A percentile compares a stretch with the other conserved stretches of the same genome.
These are phyloP conservation scores for Paxillus involutus DNA, from an alignment of 768 basidiomycete species.

Conservation along the genomic window DNA sequence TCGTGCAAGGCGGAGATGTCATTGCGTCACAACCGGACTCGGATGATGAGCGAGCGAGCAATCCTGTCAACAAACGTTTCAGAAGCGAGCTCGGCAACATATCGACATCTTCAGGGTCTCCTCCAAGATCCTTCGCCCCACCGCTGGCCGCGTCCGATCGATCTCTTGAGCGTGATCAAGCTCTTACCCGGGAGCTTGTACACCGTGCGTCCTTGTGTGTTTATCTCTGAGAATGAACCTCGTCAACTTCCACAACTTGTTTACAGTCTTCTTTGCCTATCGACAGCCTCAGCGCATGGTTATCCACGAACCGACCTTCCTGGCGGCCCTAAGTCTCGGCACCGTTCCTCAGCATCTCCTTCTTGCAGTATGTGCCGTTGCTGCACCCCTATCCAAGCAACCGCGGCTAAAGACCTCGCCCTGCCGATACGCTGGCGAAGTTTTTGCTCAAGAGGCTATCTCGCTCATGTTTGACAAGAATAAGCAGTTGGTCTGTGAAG, in stretches of 20 bases:
- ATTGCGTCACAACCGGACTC: constrained; percentile 18
- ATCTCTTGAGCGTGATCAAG: constrained; percentile 53
- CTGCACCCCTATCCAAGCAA: constrained; percentile 73
- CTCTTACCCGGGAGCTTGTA: constrained; percentile 70
- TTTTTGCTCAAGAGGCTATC: constrained; percentile 58
- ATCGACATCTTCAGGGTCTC: constrained; percentile 30
- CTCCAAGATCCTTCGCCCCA: constrained; percentile 36
- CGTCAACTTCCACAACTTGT: constrained; percentile 2
- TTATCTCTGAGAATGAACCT: background rate
- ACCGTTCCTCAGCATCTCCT: constrained; percentile 70
- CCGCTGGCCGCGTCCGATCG: constrained; percentile 38
- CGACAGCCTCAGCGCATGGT: constrained; percentile 76
- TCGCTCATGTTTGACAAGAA: constrained; percentile 71
- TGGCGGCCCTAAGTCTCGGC: constrained; percentile 61
- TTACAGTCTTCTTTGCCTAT: constrained; percentile 76
- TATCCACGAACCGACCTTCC: constrained; percentile 79
- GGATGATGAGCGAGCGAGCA: constrained; percentile 42
- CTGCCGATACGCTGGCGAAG: constrained; percentile 53
- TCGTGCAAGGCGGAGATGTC: constrained; percentile 13
- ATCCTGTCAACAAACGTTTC: constrained; percentile 51
- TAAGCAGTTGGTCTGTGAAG: constrained; percentile 57
- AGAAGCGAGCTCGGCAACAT: constrained; percentile 41
- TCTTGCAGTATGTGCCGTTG: constrained; percentile 74
- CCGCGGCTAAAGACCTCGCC: constrained; percentile 57
- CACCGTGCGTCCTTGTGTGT: constrained; percentile 50